phyloP scores from a whole-genome alignment of 2,329 filamentous ascomycete species.

The Furcasterigmium furcatum region DNA sequence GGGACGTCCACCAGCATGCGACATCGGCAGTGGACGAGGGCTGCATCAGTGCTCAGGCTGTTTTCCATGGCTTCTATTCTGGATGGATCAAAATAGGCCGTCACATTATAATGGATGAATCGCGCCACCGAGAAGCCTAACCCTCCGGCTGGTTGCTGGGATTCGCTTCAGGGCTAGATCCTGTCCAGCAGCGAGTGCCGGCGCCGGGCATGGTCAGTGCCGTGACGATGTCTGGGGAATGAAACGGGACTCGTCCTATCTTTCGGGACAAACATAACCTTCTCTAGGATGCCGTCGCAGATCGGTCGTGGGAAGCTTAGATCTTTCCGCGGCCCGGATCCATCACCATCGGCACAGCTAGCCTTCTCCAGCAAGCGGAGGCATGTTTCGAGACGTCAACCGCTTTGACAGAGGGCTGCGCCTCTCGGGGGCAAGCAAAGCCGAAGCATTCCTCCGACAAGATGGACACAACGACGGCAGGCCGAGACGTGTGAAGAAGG shows the following conservation, averaged over 20 bases:
- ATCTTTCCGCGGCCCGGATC: neutral
- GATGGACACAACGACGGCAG: no score
- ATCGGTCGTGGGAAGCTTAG: neutral
- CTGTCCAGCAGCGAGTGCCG: no score
- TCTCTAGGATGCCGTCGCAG: neutral
- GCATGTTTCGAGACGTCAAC: neutral
- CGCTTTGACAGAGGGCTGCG: neutral
- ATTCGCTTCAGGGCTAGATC: no score
- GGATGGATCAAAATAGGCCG: no score
- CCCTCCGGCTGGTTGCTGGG: no score
- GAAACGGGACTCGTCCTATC: neutral
- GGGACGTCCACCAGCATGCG: neutral
- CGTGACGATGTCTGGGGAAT: no score
- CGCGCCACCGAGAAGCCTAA: no score
- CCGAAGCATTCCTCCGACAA: constrained; percentile 34
- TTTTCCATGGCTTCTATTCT: neutral
- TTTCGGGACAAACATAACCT: neutral
- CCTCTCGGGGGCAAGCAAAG: constrained; percentile 24
- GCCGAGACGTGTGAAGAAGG: no score
- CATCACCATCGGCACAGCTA: neutral
- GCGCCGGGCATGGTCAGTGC: no score
- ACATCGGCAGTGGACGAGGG: neutral
- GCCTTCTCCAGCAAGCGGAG: no score
- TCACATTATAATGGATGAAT: no score
- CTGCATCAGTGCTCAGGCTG: neutral